Evolutionary conservation across 257 asterid genomes (phyloP).

Genomic region (Primulina eburnea): DNA sequence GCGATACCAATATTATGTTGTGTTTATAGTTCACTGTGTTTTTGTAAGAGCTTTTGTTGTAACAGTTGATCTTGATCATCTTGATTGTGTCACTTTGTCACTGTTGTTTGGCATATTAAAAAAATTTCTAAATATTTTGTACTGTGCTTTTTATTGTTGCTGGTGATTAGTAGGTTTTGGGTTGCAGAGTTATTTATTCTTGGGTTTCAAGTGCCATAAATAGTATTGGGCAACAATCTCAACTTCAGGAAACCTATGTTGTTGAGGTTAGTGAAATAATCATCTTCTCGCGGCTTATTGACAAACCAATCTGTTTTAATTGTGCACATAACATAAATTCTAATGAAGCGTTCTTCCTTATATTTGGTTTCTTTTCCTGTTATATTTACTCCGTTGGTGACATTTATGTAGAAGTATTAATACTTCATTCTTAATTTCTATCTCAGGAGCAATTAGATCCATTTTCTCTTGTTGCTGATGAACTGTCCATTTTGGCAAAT

Average conservation of each 20-base stretch:
- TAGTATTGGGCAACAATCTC: slow-evolving; percentile 51
- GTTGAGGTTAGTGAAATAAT: slow-evolving; percentile 50
- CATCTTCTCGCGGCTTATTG: slow-evolving; percentile 12
- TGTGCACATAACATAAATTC: background rate
- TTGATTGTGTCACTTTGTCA: background rate
- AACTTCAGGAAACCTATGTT: slow-evolving; percentile 43
- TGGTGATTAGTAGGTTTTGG: slow-evolving; percentile 76
- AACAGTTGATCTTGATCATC: background rate
- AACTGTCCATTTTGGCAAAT: slow-evolving; percentile 67
- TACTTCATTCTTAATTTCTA: background rate
- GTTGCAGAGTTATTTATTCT: slow-evolving; percentile 76
- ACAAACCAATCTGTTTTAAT: background rate
- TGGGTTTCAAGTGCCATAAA: slow-evolving; percentile 74
- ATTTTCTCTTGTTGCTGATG: slow-evolving; percentile 97
- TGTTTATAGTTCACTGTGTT: background rate
- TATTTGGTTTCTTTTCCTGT: slow-evolving; percentile 15
- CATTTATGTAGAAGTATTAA: background rate
- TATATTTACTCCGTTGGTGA: background rate
- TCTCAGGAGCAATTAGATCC: slow-evolving; percentile 87
- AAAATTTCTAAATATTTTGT: background rate
- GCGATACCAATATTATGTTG: background rate
- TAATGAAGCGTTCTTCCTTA: background rate
- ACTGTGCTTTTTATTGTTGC: slow-evolving; percentile 26
- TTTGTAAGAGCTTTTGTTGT: background rate
- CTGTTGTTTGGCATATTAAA: background rate